These are phyloP conservation scores for Coprinopsis cinerea DNA, from an alignment of 768 basidiomycete species.

Conservation along the genomic window DNA sequence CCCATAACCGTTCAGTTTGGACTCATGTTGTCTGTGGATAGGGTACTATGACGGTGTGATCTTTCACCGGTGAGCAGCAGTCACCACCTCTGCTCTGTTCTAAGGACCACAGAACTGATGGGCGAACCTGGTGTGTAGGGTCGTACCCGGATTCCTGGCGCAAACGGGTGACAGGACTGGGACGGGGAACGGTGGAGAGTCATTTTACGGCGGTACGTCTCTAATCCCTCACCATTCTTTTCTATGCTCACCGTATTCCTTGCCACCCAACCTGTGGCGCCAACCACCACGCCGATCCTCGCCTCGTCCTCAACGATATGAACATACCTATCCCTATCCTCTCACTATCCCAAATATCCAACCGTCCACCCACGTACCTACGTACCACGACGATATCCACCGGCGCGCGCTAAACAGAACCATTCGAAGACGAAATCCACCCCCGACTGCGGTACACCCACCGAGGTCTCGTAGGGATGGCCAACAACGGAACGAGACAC, in stretches of 20 bases:
- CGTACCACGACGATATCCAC: too few relatives aligned
- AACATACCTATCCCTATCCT: too few relatives aligned
- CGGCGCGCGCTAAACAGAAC: too few relatives aligned
- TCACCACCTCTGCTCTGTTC: too few relatives aligned
- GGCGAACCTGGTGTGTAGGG: too few relatives aligned
- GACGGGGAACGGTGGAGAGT: slow-evolving; percentile 89
- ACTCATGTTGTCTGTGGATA: slow-evolving; percentile 25
- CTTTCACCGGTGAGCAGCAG: slow-evolving; percentile 86
- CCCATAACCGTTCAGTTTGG: slow-evolving; percentile 11
- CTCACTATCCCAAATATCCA: too few relatives aligned
- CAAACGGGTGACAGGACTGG: slow-evolving; percentile 94
- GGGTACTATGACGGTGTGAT: slow-evolving; percentile 96
- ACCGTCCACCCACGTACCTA: too few relatives aligned
- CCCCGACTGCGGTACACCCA: slow-evolving; percentile 85
- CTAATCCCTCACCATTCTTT: background rate
- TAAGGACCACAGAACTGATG: too few relatives aligned
- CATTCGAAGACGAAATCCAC: slow-evolving; percentile 94
- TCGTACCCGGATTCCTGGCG: slow-evolving; percentile 88
- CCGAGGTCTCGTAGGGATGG: slow-evolving; percentile 91
- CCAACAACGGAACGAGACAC: slow-evolving; percentile 81
- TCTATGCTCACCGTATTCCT: too few relatives aligned
- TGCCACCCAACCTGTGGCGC: too few relatives aligned
- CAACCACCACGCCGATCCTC: too few relatives aligned
- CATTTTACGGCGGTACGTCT: slow-evolving; percentile 77
- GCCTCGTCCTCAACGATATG: too few relatives aligned